These are phyloP conservation scores for Eucalyptus cloeziana DNA, from an alignment of 345 rosid species.

Conservation along the genomic window DNA sequence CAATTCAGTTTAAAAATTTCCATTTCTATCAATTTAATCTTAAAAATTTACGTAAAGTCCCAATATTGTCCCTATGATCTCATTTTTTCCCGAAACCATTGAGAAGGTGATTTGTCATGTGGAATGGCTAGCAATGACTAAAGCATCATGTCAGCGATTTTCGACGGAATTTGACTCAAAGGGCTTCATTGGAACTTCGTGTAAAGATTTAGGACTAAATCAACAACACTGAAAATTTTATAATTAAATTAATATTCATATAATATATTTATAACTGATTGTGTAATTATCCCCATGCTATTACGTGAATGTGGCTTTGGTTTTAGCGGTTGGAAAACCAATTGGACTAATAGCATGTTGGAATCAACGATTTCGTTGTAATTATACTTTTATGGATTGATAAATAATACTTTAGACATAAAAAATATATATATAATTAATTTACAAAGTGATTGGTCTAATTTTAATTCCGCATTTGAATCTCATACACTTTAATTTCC, in stretches of 20 bases:
- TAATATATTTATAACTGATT: neutral
- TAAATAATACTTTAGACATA: neutral
- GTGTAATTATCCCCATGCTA: neutral
- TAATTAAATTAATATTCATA: accelerated
- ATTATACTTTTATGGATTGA: neutral
- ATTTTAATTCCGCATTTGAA: neutral
- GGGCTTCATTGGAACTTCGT: neutral
- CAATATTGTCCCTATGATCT: neutral
- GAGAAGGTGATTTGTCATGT: accelerated
- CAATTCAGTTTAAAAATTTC: neutral
- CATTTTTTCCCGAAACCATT: neutral
- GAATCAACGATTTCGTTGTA: neutral
- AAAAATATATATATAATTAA: neutral
- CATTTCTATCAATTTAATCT: neutral
- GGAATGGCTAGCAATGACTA: neutral
- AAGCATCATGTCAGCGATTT: accelerated
- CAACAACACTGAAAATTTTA: neutral
- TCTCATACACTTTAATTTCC: neutral
- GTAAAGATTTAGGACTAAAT: neutral
- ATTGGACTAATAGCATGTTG: neutral
- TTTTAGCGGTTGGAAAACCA: neutral
- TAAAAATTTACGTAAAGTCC: accelerated
- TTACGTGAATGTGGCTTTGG: neutral
- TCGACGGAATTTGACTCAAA: accelerated
- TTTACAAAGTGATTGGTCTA: neutral